Evolutionary conservation across 1,284 basidiomycete genomes (phyloP), one percentile per base, ranked within the genome.

Genomic region (Cutaneotrichosporon dermatis): DNA sequence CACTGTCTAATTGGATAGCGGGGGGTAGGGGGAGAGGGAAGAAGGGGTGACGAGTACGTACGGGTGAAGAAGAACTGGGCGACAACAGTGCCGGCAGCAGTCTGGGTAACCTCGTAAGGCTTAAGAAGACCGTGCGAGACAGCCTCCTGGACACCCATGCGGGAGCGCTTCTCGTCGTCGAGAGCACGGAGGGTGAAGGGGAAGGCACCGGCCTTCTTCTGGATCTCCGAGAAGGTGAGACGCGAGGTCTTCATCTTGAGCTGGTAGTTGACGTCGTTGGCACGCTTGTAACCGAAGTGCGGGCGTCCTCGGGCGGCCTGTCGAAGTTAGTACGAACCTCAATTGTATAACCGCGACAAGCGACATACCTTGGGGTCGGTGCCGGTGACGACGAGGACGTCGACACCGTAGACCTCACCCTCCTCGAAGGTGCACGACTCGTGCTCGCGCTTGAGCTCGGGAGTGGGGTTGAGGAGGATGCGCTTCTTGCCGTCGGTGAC

Each of bases 171-270:
- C 83, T 97, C 93, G 74, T 99, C 94, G 62, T 97, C 95, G 62
- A 99, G 83, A 56, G 84, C 84, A 66, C 95, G 89, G 63, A 99
- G 84, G 73, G 94, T 97, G 85, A 99, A 97, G 48, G 95, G 95
- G 87, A 99, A 99, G 6, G 91, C 84, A 35, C 94, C 95, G 40
- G 95, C 90, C 69, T 97, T 98, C 83, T 94, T 95, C 80, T 95
- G 90, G 71, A 98, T 90, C 80, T 98, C 95, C 54, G 89, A 89
- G 80, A 96, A 97, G 51, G 96, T 89, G 39, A 89, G 86, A 68
- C 95, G 88, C 55, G 93, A 94, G 57, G 90, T 95, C 82, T 95
- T 96, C 87, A 96, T 89, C 83, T 98, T 99, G 72, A 98, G 84
- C 76, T 94, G 90, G 82, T 98, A 99, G 54, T 90, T 95, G 64